Evolutionary conservation across 1,139 yeast species (phyloP).

Genomic region (Kurtzmaniella natalensis): DNA sequence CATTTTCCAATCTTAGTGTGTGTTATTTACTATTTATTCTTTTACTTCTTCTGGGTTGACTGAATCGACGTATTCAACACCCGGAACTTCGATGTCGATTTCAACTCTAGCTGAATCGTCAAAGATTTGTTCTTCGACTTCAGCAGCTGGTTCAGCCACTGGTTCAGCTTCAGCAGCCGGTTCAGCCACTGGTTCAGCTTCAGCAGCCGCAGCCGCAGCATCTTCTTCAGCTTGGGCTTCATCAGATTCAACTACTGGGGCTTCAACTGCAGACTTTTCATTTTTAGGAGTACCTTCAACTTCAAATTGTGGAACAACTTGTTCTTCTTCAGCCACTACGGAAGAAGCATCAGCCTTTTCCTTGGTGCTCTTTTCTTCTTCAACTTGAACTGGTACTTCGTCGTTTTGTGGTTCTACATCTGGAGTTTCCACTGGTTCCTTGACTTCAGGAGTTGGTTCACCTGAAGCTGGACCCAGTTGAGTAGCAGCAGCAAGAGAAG

Average conservation of each 20-base stretch:
- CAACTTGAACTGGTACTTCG: conserved; percentile 5
- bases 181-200: not conserved
- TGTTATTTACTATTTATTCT: no score
- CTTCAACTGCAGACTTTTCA: conserved; percentile 1
- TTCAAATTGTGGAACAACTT: conserved; percentile 6
- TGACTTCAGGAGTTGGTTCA: conserved; percentile 1
- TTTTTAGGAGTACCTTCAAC: conserved; percentile 4
- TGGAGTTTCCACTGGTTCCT: conserved; percentile 3
- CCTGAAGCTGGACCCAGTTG: conserved; percentile 3
- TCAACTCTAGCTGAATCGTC: no score
- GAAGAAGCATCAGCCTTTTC: conserved; percentile 1
- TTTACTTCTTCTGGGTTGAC: not conserved
- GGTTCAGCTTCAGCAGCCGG: conserved; percentile 3
- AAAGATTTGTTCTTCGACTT: no score
- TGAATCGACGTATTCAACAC: not conserved
- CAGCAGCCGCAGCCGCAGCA: conserved; percentile 3
- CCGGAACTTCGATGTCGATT: no score
- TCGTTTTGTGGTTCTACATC: conserved; percentile 2
- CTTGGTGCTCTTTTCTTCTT: conserved; percentile 1
- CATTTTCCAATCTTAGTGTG: no score
- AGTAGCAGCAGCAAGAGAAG: conserved; percentile 9
- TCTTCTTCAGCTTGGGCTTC: conserved; percentile 4
- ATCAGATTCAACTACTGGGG: conserved; percentile 1
- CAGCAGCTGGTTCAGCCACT: conserved; percentile 3
- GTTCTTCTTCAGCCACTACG: conserved; percentile 3